Evolutionary conservation across 2,329 filamentous ascomycete species (phyloP).

Genomic region (Monosporascus ibericus): DNA sequence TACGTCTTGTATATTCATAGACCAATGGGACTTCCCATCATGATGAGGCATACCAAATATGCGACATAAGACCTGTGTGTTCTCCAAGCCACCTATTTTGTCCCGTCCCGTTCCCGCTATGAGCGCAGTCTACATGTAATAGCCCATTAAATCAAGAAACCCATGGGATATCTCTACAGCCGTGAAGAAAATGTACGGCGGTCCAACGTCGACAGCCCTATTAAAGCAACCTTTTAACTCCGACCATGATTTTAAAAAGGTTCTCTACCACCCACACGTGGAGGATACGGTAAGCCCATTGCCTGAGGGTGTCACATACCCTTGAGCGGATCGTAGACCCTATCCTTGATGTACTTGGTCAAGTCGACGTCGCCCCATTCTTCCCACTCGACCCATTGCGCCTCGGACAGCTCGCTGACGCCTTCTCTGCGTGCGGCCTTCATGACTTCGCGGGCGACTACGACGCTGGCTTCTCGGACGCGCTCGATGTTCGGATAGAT

Average conservation of each 20-base stretch:
- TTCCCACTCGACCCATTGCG: constrained; percentile 66
- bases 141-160: background rate
- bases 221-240: constrained; percentile 1
- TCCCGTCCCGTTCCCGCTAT: background rate
- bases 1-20: background rate
- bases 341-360: constrained; percentile 53
- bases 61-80: background rate
- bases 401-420: constrained; percentile 63
- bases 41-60: background rate
- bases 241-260: constrained; percentile 16
- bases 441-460: constrained; percentile 88
- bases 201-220: background rate
- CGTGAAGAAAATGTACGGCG: background rate
- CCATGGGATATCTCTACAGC: background rate
- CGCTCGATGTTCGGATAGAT: constrained; percentile 89
- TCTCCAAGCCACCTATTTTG: too few species aligned
- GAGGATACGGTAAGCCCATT: constrained; percentile 12
- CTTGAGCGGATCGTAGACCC: constrained; percentile 51
- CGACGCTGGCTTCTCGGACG: constrained; percentile 81
- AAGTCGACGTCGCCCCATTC: constrained; percentile 62
- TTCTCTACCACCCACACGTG: constrained; percentile 8
- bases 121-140: background rate
- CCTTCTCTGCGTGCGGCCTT: constrained; percentile 80
- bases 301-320: background rate
- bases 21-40: background rate